phyloP scores from a whole-genome alignment of 2,329 filamentous ascomycete genomes.

The Apiospora aurea region DNA sequence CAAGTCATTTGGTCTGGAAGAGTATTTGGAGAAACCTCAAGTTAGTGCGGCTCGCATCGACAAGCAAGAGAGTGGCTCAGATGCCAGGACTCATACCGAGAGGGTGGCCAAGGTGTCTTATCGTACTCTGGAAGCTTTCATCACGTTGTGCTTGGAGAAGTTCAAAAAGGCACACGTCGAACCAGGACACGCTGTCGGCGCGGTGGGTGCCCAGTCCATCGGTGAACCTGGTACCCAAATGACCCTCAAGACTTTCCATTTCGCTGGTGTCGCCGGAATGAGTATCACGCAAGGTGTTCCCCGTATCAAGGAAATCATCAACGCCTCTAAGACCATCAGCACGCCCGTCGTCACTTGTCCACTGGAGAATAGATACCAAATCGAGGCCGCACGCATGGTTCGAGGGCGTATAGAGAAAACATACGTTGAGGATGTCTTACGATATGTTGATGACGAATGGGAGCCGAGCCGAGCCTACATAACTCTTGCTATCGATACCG shows the following conservation, averaged over 20 bases:
- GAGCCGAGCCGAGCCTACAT: conserved; percentile 78
- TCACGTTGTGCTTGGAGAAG: conserved; percentile 84
- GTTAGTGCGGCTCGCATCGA: conserved; percentile 38
- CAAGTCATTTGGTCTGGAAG: conserved; percentile 57
- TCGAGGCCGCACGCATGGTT: conserved; percentile 85
- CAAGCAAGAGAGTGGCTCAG: conserved; percentile 38
- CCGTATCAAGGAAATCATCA: conserved; percentile 99
- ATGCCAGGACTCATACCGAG: conserved; percentile 52
- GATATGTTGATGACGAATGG: conserved; percentile 89
- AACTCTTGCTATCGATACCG: conserved; percentile 80
- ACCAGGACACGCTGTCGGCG: conserved; percentile 93
- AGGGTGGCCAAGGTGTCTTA: conserved; percentile 85
- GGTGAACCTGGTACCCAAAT: conserved; percentile 98
- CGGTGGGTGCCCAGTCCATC: conserved; percentile 96
- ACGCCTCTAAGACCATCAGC: conserved; percentile 91
- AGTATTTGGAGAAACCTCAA: conserved; percentile 39
- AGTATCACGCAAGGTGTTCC: conserved; percentile 99
- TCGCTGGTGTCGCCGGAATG: conserved; percentile 99
- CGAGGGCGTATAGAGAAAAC: conserved; percentile 97
- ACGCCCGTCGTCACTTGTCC: conserved; percentile 93
- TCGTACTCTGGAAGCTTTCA: conserved; percentile 76
- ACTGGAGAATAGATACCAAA: conserved; percentile 75
- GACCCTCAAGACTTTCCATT: conserved; percentile 99
- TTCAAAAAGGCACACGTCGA: conserved; percentile 92
- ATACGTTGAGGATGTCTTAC: conserved; percentile 80